Evolutionary conservation across 306 rosid species (phyloP).

Genomic region (Ceratonia siliqua): DNA sequence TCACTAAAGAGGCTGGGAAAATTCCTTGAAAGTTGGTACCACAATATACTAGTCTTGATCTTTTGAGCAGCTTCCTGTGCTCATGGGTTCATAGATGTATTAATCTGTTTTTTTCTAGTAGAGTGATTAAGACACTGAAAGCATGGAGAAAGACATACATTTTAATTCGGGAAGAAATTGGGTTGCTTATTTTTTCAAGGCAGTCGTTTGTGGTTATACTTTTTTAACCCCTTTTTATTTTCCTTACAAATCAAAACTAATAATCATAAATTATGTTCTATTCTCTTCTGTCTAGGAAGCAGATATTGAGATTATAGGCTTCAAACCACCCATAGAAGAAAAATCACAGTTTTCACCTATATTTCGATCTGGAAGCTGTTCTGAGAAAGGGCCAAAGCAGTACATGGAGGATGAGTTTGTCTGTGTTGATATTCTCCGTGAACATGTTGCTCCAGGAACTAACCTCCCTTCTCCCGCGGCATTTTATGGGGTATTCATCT

Average conservation of each 20-base stretch:
- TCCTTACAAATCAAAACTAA: neutral
- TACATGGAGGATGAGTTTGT: conserved; percentile 50
- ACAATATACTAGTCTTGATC: neutral
- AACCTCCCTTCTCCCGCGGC: conserved; percentile 40
- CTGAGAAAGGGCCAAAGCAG: conserved; percentile 51
- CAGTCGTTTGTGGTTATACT: neutral
- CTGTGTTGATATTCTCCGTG: conserved; percentile 35
- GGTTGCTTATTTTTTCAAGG: neutral
- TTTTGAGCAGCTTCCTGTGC: neutral
- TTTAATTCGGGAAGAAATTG: neutral
- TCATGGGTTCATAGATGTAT: neutral
- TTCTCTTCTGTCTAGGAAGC: conserved; percentile 32
- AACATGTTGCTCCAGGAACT: conserved; percentile 20
- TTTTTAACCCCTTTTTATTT: neutral
- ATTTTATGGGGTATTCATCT: conserved; percentile 48
- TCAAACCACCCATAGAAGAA: conserved; percentile 32
- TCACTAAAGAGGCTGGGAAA: neutral
- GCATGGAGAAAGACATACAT: neutral
- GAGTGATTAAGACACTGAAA: neutral
- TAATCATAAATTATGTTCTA: neutral
- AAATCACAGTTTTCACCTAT: conserved; percentile 21
- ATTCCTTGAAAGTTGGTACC: neutral
- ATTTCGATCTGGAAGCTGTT: conserved; percentile 45
- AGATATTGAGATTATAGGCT: conserved; percentile 29
- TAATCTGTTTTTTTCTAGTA: neutral